Percentiles rank a stretch among this genome's conserved stretches.
Evolutionary conservation across 352 stramenopile species (phyloP).

Genomic region (Globisporangium alternatum): DNA sequence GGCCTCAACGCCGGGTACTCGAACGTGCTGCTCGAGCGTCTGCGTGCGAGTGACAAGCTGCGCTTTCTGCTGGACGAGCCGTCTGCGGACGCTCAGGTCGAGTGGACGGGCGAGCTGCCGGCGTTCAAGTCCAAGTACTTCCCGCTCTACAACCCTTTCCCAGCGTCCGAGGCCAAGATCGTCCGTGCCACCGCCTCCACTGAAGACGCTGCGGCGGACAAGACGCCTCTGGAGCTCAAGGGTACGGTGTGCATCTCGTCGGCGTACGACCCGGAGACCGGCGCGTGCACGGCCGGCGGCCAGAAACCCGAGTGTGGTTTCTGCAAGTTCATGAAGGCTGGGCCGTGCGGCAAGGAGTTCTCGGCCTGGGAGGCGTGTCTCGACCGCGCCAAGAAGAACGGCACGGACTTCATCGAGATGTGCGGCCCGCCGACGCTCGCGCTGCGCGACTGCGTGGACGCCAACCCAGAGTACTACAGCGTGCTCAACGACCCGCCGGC

Average conservation of each 20-base stretch:
- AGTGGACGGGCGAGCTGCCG: slow-evolving; percentile 67
- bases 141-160: slow-evolving; percentile 81
- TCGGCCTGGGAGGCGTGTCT: slow-evolving; percentile 82
- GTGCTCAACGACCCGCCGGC: slow-evolving; percentile 63
- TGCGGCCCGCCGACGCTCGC: slow-evolving; percentile 73
- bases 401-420: slow-evolving; percentile 76
- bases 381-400: slow-evolving; percentile 65
- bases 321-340: slow-evolving; percentile 91
- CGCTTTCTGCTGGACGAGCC: slow-evolving; percentile 42
- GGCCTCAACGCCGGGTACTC: slow-evolving; percentile 54
- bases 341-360: slow-evolving; percentile 78
- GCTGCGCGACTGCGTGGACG: slow-evolving; percentile 83
- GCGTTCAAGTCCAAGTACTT: slow-evolving; percentile 68
- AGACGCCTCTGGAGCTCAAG: slow-evolving; percentile 34
- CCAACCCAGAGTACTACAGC: slow-evolving; percentile 87
- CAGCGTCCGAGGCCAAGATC: slow-evolving; percentile 41
- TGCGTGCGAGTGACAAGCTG: slow-evolving; percentile 62
- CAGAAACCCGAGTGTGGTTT: slow-evolving; percentile 85
- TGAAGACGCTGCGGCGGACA: slow-evolving; percentile 1
- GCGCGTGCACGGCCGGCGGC: slow-evolving; percentile 37
- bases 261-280: slow-evolving; percentile 50
- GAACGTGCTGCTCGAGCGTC: slow-evolving; percentile 74
- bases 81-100: neutral
- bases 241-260: slow-evolving; percentile 72
- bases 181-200: slow-evolving; percentile 17